Evolutionary conservation across 2,329 filamentous ascomycete genomes (phyloP), one percentile per base, ranked within the genome.

Genomic region (Neonectria coccinea): DNA sequence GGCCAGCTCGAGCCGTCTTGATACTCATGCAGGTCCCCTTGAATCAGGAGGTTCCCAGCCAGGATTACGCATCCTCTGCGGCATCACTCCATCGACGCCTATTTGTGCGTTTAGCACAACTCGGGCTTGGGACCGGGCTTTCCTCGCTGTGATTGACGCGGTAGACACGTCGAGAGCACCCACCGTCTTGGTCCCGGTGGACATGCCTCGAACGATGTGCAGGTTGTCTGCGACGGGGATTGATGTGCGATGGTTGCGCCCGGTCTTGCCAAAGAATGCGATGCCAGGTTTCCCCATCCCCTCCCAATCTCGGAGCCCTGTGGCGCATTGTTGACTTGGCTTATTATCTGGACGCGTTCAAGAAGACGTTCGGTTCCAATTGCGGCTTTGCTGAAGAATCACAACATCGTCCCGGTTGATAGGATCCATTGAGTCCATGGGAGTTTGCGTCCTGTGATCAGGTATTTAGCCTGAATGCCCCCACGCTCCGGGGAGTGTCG

Each of bases 51-150:
- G 25, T 33, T 20, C 29, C 33, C 25, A 52, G n/a, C 18, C 10
- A 22, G 25, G 47, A 45, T 14, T 33, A 14, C 27, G 9, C 33
- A 22, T 47, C 60, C 53, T 41, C 56, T 25, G 53, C 56, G 56
- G 52, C 51, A n/a, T 41, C 25, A 27, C 42, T 54, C 48, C 47
- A 47, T 18, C 52, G 27, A 65, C 42, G 68, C 68, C 61, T 51
- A 76, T 76, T 76, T 74, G 74, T 70, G 74, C 74, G 69, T 74
- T 68, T 74, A 70, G 56, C 7, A 20, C 44, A 42, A 39, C 27
- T 29, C 29, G 20, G 55, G 60, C 27, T 20, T 63, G 27, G 27
- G 36, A 42, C 27, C 41, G 22, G 55, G 52, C 41, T 42, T 52
- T 36, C 41, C 51, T 50, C 25, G 27, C 64, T 67, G 66, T 71